Evolutionary conservation across 2,329 filamentous ascomycete genomes (phyloP).

Genomic region (Diaporthe ampelina): DNA sequence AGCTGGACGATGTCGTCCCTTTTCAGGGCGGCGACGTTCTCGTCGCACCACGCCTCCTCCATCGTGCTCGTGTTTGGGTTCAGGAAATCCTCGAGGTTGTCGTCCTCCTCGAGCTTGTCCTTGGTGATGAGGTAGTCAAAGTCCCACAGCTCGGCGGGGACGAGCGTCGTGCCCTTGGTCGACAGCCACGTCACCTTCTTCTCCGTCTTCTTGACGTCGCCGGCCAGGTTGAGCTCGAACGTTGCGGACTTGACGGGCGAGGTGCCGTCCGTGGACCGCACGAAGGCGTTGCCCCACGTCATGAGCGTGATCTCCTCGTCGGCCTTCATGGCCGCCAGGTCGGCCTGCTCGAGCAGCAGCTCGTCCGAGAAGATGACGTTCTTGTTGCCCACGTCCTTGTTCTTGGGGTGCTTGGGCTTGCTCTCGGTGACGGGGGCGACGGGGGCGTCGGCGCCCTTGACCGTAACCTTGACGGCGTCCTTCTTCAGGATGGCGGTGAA

Average conservation of each 20-base stretch:
- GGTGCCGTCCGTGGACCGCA: conserved; percentile 73
- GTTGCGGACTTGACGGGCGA: conserved; percentile 78
- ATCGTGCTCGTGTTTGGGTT: conserved; percentile 82
- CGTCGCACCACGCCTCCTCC: conserved; percentile 83
- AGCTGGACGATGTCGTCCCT: conserved; percentile 95
- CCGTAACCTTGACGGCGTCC: conserved; percentile 77
- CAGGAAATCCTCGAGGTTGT: conserved; percentile 86
- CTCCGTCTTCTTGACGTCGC: conserved; percentile 93
- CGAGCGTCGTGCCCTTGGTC: conserved; percentile 79
- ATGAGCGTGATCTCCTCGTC: conserved; percentile 96
- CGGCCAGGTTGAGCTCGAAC: conserved; percentile 89
- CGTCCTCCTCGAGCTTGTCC: conserved; percentile 91
- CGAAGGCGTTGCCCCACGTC: conserved; percentile 94
- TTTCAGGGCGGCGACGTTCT: conserved; percentile 83
- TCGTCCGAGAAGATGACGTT: conserved; percentile 83
- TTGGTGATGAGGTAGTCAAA: conserved; percentile 97
- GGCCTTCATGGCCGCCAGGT: conserved; percentile 83
- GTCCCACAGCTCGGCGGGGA: conserved; percentile 89
- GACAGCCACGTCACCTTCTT: conserved; percentile 98
- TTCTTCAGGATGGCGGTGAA: conserved; percentile 81
- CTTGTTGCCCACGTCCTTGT: conserved; percentile 86
- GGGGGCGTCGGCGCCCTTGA: conserved; percentile 78
- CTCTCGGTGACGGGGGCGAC: conserved; percentile 76
- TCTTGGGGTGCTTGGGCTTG: conserved; percentile 91
- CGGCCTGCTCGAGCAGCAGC: conserved; percentile 87